A percentile compares a stretch with the other conserved stretches of the same genome.
phyloP scores from a whole-genome alignment of 208 protist species.

The Blechomonas ayalai region DNA sequence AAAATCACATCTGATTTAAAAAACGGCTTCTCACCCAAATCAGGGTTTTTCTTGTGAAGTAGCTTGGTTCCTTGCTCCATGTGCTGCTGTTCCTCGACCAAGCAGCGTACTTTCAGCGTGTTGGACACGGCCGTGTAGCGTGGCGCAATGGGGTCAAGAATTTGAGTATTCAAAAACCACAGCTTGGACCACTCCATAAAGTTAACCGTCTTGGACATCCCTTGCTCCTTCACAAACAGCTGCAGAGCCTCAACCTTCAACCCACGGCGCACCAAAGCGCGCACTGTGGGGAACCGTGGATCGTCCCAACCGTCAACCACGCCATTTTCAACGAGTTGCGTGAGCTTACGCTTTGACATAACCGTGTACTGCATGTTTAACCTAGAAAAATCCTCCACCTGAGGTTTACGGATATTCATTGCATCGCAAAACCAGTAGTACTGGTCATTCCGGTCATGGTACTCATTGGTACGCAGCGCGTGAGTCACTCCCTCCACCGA shows the following conservation, averaged over 20 bases:
- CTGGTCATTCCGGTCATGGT: constrained; percentile 97
- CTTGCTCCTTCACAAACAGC: constrained; percentile 95
- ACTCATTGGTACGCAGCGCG: constrained; percentile 97
- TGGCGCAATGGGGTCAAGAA: constrained; percentile 96
- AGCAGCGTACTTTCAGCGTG: constrained; percentile 70
- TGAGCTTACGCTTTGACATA: constrained; percentile 99
- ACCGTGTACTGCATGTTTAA: constrained; percentile 99
- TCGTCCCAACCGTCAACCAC: constrained; percentile 98
- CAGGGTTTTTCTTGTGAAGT: constrained; percentile 93
- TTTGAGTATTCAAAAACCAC: constrained; percentile 97
- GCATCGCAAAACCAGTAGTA: constrained; percentile 96
- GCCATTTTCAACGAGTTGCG: constrained; percentile 94
- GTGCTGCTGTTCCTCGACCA: constrained; percentile 50
- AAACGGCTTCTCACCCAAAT: constrained; percentile 91
- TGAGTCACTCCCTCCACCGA: constrained; percentile 98
- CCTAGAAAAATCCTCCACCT: constrained; percentile 94
- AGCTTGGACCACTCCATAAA: constrained; percentile 98
- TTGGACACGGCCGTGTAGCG: constrained; percentile 93
- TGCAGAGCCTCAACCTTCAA: constrained; percentile 94
- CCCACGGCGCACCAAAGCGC: constrained; percentile 94
- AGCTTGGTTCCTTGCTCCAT: constrained; percentile 55
- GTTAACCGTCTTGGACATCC: constrained; percentile 94
- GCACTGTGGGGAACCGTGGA: constrained; percentile 98
- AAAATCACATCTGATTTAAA: constrained; percentile 86
- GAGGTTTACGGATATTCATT: constrained; percentile 82